phyloP scores from a whole-genome alignment of 257 asterid species.

The Cinchona pubescens region DNA sequence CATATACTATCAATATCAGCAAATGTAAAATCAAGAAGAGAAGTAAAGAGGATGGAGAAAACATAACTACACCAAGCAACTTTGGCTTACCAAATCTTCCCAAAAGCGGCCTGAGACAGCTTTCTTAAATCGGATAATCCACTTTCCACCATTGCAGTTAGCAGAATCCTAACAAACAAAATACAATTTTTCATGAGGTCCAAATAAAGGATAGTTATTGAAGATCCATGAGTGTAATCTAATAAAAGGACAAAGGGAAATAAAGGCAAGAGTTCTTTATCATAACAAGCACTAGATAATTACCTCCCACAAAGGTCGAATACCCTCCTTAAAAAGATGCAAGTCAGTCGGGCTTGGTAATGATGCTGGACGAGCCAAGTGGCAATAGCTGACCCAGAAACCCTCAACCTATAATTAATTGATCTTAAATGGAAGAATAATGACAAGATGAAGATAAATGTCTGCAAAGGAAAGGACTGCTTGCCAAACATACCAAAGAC shows the following conservation, averaged over 20 bases:
- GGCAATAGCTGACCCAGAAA: constrained; percentile 96
- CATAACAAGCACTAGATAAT: constrained; percentile 16
- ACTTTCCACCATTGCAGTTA: constrained; percentile 92
- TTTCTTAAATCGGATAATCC: constrained; percentile 95
- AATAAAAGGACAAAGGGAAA: background rate
- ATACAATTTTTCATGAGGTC: background rate
- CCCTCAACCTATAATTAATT: constrained; percentile 65
- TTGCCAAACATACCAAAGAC: background rate
- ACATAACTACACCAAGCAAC: background rate
- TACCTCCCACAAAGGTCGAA: constrained; percentile 99
- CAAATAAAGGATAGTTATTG: constrained; percentile 10
- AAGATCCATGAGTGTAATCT: background rate
- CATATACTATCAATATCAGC: background rate
- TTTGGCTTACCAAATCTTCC: constrained; percentile 87
- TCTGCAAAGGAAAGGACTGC: constrained; percentile 6
- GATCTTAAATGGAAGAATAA: constrained; percentile 14
- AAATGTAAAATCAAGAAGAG: background rate
- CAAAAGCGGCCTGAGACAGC: constrained; percentile 92
- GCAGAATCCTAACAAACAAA: constrained; percentile 66
- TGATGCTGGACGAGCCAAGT: constrained; percentile 77
- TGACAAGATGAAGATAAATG: constrained; percentile 4
- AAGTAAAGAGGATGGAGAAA: background rate
- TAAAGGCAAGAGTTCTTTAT: background rate
- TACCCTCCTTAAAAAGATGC: constrained; percentile 96
- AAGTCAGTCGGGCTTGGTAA: constrained; percentile 94